Base-by-base conservation (phyloP, 164 flowering plant genomes). In the Litsea cubeba region DNA sequence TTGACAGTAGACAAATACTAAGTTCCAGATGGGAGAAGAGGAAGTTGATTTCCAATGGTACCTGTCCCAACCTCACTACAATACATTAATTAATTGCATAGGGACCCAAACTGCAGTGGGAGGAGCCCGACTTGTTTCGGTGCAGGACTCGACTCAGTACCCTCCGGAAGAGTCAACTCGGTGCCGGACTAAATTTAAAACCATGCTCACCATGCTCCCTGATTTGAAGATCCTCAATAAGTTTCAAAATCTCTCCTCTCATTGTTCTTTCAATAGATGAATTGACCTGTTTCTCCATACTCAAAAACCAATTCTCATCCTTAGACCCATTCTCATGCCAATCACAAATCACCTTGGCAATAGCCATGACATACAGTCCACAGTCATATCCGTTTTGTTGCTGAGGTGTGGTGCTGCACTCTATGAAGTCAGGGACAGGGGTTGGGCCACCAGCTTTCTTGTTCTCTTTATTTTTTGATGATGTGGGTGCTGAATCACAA, bases 371-470 rank as follows among this genome's bases (percentile, higher is more conserved):
- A 74, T 86, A 91, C 1, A 92, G 20, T 20, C 95, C 96, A 83
- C 97, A 92, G 77, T 91, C 96, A 79, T 87, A 86, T 17, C 91
- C 87, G 77, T 91, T 92, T 54, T 22, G 60, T 72, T 92, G 96
- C 77, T 83, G 90, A 0, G 95, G 96, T 0, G 90, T 76, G 5
- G 68, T 17, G 69, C 80, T 17, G 69, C 80, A 80, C 67, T 91
- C 92, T 0, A 73, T 5, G 72, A 78, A 88, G 2, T 7, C 57
- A 22, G 69, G 68, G 17, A 30, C 35, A 4, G 35, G 35, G 35
- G 5, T 30, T 30, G 35, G 35, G 35, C 35, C 5, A 30, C 35
- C 35, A 8, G 46, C 46, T 40, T 40, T 40, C 46, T 40, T 40
- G 10, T 1, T 40, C 46, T 40, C 46, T 40, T 7, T 40, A 1